These are phyloP conservation scores for Puccinia novopanici DNA, from an alignment of 1,284 basidiomycete species.

Conservation along the genomic window DNA sequence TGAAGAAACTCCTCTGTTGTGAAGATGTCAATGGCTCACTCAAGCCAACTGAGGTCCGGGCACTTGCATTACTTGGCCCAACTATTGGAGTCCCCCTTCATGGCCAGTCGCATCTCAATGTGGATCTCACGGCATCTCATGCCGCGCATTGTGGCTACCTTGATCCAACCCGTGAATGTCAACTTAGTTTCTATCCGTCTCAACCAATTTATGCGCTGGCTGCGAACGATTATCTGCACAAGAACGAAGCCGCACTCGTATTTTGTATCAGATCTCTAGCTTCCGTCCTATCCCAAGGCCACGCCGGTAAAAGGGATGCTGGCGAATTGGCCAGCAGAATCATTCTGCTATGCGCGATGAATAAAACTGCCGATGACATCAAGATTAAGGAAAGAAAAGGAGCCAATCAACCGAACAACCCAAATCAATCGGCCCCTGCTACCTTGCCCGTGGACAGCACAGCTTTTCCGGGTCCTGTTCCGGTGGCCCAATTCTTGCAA, in stretches of 20 bases:
- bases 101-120: constrained; percentile 19
- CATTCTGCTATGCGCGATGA: too few relatives aligned
- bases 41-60: background rate
- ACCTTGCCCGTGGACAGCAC: background rate
- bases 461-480: background rate
- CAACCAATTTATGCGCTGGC: too few relatives aligned
- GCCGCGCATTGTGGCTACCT: background rate
- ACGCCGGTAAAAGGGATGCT: background rate
- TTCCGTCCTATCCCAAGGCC: background rate
- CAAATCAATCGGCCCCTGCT: background rate
- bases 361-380: background rate
- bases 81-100: constrained; percentile 14
- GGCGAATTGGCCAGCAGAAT: too few relatives aligned
- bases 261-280: background rate
- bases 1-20: background rate
- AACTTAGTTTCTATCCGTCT: constrained; percentile 4
- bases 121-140: constrained; percentile 6
- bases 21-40: background rate
- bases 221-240: too few relatives aligned
- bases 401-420: background rate
- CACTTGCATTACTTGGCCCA: constrained; percentile 1
- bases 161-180: background rate
- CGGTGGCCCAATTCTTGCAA: background rate
- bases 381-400: background rate
- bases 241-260: too few relatives aligned